Evolutionary conservation across 352 stramenopile species (phyloP).

Genomic region (Pythium angustatum): DNA sequence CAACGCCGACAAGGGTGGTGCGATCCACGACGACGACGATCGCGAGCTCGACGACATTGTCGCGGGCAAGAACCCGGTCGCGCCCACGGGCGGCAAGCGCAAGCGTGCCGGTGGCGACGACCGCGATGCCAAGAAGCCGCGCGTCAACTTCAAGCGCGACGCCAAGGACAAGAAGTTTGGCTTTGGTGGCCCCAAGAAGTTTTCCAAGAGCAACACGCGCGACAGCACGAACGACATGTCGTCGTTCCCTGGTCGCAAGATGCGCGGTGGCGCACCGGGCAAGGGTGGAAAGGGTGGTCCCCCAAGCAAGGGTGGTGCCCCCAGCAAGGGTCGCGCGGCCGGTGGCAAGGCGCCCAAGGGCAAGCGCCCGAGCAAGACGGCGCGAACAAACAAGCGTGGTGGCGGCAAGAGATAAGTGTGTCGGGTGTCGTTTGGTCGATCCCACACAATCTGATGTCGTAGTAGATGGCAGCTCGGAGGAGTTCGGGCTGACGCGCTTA

Average conservation of each 20-base stretch:
- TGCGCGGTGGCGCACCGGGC: slow-evolving; percentile 8
- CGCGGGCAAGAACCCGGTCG: slow-evolving; percentile 52
- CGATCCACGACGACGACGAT: slow-evolving; percentile 62
- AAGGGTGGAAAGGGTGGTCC: slow-evolving; percentile 1
- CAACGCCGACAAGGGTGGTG: slow-evolving; percentile 68
- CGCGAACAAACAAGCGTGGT: slow-evolving; percentile 30
- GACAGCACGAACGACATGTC: slow-evolving; percentile 84
- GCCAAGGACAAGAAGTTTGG: slow-evolving; percentile 83
- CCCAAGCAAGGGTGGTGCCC: neutral
- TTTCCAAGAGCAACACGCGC: slow-evolving; percentile 78
- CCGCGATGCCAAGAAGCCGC: slow-evolving; percentile 59
- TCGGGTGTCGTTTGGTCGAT: neutral
- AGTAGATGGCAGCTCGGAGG: neutral
- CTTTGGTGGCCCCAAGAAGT: slow-evolving; percentile 79
- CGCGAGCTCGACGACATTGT: slow-evolving; percentile 67
- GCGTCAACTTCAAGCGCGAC: slow-evolving; percentile 68
- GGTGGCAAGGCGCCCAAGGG: slow-evolving; percentile 30
- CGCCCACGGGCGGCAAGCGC: slow-evolving; percentile 41
- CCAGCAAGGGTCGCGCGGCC: slow-evolving; percentile 14
- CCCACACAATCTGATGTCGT: neutral
- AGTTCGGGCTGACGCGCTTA: neutral
- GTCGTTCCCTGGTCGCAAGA: slow-evolving; percentile 48
- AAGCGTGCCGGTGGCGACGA: slow-evolving; percentile 35
- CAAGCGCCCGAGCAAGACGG: slow-evolving; percentile 32
- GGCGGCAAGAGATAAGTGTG: slow-evolving; percentile 30